Conservation (phyloP, 2,329 filamentous ascomycete genomes). For the Microdochium paspali region DNA sequence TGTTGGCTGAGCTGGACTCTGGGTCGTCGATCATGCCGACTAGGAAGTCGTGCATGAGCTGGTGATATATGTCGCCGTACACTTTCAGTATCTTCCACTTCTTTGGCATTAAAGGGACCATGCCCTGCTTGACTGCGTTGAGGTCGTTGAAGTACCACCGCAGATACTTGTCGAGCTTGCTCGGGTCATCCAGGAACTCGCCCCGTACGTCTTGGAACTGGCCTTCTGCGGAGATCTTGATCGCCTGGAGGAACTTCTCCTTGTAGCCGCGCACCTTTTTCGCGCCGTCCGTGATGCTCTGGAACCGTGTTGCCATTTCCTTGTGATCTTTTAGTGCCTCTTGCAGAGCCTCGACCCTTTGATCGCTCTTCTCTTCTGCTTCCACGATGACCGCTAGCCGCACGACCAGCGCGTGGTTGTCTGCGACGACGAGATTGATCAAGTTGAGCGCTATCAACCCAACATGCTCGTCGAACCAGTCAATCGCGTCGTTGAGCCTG, state of each 20-base stretch:
- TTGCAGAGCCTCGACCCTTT: constrained; percentile 80
- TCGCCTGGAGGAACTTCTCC: constrained; percentile 81
- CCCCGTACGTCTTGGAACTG: constrained; percentile 66
- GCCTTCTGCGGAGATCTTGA: constrained; percentile 61
- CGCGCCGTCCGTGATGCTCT: constrained; percentile 88
- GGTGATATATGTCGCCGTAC: constrained; percentile 85
- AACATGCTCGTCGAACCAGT: constrained; percentile 94
- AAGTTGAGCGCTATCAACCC: constrained; percentile 82
- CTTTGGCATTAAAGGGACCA: constrained; percentile 84
- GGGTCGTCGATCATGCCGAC: constrained; percentile 74
- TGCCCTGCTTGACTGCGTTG: constrained; percentile 86
- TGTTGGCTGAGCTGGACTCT: constrained; percentile 74
- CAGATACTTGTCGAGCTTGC: constrained; percentile 74
- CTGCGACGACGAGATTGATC: constrained; percentile 75
- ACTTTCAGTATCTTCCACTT: constrained; percentile 94
- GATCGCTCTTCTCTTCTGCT: constrained; percentile 93
- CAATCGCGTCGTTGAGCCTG: constrained; percentile 75
- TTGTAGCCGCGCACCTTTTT: constrained; percentile 94
- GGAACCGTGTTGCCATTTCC: constrained; percentile 86
- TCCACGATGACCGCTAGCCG: constrained; percentile 86
- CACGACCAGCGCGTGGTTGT: constrained; percentile 84
- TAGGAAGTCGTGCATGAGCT: constrained; percentile 91
- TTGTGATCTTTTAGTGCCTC: constrained; percentile 94
- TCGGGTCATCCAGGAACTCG: constrained; percentile 74
- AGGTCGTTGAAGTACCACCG: constrained; percentile 98